Conservation (phyloP, 345 rosid genomes). For the Melaleuca alternifolia region DNA sequence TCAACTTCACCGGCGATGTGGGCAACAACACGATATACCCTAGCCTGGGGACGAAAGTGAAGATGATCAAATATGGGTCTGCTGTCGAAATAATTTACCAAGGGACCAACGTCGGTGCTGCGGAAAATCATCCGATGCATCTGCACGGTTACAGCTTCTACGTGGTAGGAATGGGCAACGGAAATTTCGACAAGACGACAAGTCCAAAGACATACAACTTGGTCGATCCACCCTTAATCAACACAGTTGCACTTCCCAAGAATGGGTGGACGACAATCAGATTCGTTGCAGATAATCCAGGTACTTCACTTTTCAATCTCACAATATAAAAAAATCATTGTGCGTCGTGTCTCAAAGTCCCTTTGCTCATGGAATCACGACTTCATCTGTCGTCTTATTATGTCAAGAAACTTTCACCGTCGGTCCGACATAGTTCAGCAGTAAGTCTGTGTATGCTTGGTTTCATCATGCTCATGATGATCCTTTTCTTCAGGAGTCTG, state of each 20-base stretch:
- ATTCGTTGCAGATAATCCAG: slow-evolving; percentile 26
- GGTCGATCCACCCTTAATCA: slow-evolving; percentile 24
- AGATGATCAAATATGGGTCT: slow-evolving; percentile 15
- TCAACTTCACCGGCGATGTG: slow-evolving; percentile 23
- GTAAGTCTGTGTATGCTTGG: no score
- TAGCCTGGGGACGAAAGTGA: slow-evolving; percentile 13
- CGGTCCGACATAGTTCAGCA: no score
- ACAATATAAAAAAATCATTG: not conserved
- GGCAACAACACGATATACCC: not conserved
- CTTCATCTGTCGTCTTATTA: not conserved
- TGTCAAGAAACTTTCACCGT: no score
- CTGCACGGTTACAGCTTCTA: slow-evolving; percentile 34
- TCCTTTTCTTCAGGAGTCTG: not conserved
- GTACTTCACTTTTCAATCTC: not conserved
- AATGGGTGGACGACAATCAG: slow-evolving; percentile 23
- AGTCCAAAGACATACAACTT: slow-evolving; percentile 16
- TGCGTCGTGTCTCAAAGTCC: not conserved
- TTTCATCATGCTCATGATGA: no score
- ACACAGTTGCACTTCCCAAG: slow-evolving; percentile 18
- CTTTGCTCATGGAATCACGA: not conserved
- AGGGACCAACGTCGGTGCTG: slow-evolving; percentile 20
- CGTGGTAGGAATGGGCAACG: slow-evolving; percentile 25
- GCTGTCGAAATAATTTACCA: slow-evolving; percentile 29
- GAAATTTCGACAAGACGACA: slow-evolving; percentile 18
- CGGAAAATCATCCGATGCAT: slow-evolving; percentile 33